Base-by-base conservation (phyloP, 2,329 filamentous ascomycete species). In the Pseudocercospora musae region DNA sequence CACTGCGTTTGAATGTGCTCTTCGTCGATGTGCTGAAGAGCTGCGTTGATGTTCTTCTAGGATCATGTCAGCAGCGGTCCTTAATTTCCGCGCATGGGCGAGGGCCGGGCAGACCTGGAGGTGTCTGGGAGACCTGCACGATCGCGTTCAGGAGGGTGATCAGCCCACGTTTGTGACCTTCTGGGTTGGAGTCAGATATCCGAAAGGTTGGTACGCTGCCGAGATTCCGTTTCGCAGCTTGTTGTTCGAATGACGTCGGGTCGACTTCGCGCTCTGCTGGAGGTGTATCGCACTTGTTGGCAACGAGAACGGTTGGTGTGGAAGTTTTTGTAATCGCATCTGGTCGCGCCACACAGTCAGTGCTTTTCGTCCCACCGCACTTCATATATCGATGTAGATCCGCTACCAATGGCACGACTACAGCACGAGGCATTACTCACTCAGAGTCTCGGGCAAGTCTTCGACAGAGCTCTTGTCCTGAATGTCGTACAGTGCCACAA, bases 281-380 rank as follows among this genome's bases (percentile, higher is more conserved):
- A 53, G 89, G 87, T 56, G 87, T 85, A 75, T 97, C 94, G 80
- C 91, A 96, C 81, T 97, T 97, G 76, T 89, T 94, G 59, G 92
- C 91, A 57, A 96, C 90, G 46, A 97, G 84, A 65, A 94, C 84
- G 58, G 89, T 89, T 8, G 93, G 92, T 42, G 96, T 78, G 23
- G 84, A 83, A 18, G 89, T 87, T 70, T 88, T 89, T 62, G 87
- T 85, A 57, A 96, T 82, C 46, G 89, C 88, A 78, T 87, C 92
- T 96, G 75, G 71, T 68, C 52, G 29, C 52, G 29, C 52, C 52
- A 54, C 52, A 54, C 29, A 37, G 52, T 54, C 52, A 54, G 52
- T 40, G 52, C 52, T 54, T 54, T 40, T 23, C 20, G 52, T 54
- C 52, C 52, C 52, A 54, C 18, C 29, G 52, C 29, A 23, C 27